phyloP scores from a whole-genome alignment of 2,329 filamentous ascomycete species.

The Paecilomyces dactylethromorphus region DNA sequence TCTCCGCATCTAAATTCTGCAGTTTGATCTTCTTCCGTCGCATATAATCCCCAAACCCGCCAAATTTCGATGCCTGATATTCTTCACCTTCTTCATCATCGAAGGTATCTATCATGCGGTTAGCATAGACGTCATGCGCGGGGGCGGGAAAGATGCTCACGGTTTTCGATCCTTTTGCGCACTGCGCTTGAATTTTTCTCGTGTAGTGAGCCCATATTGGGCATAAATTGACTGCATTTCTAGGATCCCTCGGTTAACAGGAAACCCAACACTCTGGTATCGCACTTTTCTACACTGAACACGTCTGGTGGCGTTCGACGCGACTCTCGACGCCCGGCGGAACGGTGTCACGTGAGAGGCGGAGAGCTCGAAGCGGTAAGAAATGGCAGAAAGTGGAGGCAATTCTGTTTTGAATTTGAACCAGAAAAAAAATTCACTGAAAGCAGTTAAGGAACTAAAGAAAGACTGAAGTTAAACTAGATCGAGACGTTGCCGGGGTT shows the following conservation, averaged over 20 bases:
- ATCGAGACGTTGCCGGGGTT: background rate
- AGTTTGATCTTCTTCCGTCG: conserved; percentile 94
- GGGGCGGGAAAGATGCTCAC: conserved; percentile 22
- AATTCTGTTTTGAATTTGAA: background rate
- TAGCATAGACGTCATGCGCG: conserved; percentile 2
- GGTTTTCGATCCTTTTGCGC: conserved; percentile 58
- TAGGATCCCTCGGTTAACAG: background rate
- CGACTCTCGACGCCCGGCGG: background rate
- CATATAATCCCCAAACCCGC: conserved; percentile 87
- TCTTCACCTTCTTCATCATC: conserved; percentile 80
- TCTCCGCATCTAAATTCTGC: conserved; percentile 82
- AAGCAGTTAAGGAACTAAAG: background rate
- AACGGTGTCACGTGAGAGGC: background rate
- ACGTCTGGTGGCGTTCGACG: background rate
- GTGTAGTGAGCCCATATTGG: conserved; percentile 55
- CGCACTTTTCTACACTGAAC: background rate
- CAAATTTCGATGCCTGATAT: conserved; percentile 79
- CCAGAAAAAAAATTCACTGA: background rate
- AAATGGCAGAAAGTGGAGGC: background rate
- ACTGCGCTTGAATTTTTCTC: conserved; percentile 54
- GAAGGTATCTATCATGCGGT: conserved; percentile 54
- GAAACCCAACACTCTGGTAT: background rate
- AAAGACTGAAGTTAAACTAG: background rate
- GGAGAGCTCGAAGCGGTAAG: background rate
- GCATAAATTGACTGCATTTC: conserved; percentile 4